Evolutionary conservation across 495 filamentous ascomycete genomes (phyloP).

Genomic region (Podospora pseudopauciseta): DNA sequence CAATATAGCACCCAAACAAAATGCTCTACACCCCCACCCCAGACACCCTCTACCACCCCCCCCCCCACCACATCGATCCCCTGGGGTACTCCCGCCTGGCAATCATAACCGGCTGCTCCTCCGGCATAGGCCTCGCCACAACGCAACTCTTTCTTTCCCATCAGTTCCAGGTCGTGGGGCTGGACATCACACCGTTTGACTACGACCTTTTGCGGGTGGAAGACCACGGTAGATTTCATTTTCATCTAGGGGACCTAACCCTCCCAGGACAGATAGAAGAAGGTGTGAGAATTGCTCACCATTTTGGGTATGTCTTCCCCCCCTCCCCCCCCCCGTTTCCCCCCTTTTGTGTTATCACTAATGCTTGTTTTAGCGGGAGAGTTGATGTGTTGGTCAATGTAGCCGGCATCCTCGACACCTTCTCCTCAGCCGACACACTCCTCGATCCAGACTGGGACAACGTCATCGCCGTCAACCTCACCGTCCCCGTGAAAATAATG

Average conservation of each 20-base stretch:
- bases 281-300: slow-evolving; percentile 28
- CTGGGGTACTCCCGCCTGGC: slow-evolving; percentile 32
- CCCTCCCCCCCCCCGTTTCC: slow-evolving; percentile 2
- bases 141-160: slow-evolving; percentile 37
- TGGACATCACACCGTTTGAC: slow-evolving; percentile 34
- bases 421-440: slow-evolving; percentile 32
- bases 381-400: slow-evolving; percentile 43
- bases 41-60: slow-evolving; percentile 24
- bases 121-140: slow-evolving; percentile 42
- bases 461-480: slow-evolving; percentile 38
- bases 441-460: slow-evolving; percentile 32
- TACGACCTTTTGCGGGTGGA: slow-evolving; percentile 27
- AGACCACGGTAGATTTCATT: slow-evolving; percentile 34
- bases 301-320: slow-evolving; percentile 31
- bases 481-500: slow-evolving; percentile 39
- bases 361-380: slow-evolving; percentile 10
- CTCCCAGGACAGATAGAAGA: slow-evolving; percentile 29
- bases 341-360: neutral
- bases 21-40: slow-evolving; percentile 29
- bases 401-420: slow-evolving; percentile 41
- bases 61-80: slow-evolving; percentile 21
- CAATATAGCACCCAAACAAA: neutral
- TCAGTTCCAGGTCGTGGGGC: slow-evolving; percentile 39
- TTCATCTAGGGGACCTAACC: slow-evolving; percentile 33
- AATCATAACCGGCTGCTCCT: slow-evolving; percentile 42